phyloP scores from a whole-genome alignment of 2,329 filamentous ascomycete genomes.

The Thelonectria rubi region DNA sequence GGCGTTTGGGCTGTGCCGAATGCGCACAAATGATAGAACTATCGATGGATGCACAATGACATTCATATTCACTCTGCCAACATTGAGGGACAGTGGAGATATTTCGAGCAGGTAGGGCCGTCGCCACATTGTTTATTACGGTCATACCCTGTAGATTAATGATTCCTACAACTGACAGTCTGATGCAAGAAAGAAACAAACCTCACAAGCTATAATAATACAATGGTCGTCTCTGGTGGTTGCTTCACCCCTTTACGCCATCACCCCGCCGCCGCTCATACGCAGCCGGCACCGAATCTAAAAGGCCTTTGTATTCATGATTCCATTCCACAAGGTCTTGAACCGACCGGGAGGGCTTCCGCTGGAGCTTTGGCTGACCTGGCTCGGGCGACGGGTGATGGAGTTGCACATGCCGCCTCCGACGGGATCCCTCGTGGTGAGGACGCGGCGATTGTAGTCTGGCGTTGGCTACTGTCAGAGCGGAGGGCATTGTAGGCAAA shows the following conservation, averaged over 20 bases:
- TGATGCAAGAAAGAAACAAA: not conserved
- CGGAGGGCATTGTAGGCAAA: not conserved
- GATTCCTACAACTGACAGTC: not conserved
- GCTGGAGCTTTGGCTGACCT: slow-evolving; percentile 15
- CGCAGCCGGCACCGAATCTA: not conserved
- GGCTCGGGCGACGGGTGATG: slow-evolving; percentile 20
- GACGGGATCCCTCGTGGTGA: slow-evolving; percentile 19
- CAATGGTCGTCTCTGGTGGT: not conserved
- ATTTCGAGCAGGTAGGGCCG: no score
- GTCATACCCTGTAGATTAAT: not conserved
- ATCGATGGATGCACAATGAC: slow-evolving; percentile 20
- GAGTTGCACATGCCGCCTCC: slow-evolving; percentile 19
- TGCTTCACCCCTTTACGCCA: not conserved
- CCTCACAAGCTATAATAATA: no score
- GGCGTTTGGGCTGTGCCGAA: slow-evolving; percentile 40
- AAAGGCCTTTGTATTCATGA: slow-evolving; percentile 12
- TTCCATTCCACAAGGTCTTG: slow-evolving; percentile 11
- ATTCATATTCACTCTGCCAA: not conserved
- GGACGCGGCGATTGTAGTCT: slow-evolving; percentile 9
- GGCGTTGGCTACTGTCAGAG: not conserved
- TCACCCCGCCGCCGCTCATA: not conserved
- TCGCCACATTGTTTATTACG: not conserved
- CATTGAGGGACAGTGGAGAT: no score
- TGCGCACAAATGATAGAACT: slow-evolving; percentile 37
- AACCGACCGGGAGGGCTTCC: slow-evolving; percentile 10